A percentile compares a stretch with the other conserved stretches of the same genome.
phyloP scores from a whole-genome alignment of 1,284 basidiomycete species.

The Takashimella tepidaria region DNA sequence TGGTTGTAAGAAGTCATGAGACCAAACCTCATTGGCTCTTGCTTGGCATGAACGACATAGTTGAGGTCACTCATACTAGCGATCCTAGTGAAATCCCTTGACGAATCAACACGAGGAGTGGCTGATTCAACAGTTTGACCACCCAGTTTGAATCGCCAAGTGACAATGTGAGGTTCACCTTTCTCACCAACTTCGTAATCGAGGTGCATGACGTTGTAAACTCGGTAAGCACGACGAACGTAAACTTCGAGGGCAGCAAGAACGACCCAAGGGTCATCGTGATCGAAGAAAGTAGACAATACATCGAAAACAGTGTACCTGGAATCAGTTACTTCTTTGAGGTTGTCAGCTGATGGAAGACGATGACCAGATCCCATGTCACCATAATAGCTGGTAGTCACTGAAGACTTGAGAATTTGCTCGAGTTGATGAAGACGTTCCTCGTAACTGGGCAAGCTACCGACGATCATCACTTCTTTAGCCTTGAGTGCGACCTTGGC shows the following conservation, averaged over 20 bases:
- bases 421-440: constrained; percentile 94
- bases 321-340: constrained; percentile 93
- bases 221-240: constrained; percentile 83
- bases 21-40: constrained; percentile 80
- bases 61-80: constrained; percentile 90
- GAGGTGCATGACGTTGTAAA: constrained; percentile 84
- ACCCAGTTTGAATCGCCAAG: constrained; percentile 91
- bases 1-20: constrained; percentile 84
- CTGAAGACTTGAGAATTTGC: constrained; percentile 79
- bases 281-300: constrained; percentile 89
- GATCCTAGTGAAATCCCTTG: constrained; percentile 54
- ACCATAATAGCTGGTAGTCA: constrained; percentile 82
- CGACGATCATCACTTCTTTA: constrained; percentile 91
- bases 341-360: constrained; percentile 73
- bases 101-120: constrained; percentile 65
- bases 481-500: constrained; percentile 89
- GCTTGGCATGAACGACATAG: constrained; percentile 76
- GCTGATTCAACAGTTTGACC: constrained; percentile 70
- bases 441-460: constrained; percentile 94
- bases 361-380: constrained; percentile 66
- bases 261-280: constrained; percentile 74
- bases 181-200: constrained; percentile 92
- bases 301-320: constrained; percentile 97
- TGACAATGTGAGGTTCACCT: constrained; percentile 70
- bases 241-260: constrained; percentile 95